These are phyloP conservation scores for Acacia confusa DNA, from an alignment of 306 rosid genomes.

Conservation along the genomic window DNA sequence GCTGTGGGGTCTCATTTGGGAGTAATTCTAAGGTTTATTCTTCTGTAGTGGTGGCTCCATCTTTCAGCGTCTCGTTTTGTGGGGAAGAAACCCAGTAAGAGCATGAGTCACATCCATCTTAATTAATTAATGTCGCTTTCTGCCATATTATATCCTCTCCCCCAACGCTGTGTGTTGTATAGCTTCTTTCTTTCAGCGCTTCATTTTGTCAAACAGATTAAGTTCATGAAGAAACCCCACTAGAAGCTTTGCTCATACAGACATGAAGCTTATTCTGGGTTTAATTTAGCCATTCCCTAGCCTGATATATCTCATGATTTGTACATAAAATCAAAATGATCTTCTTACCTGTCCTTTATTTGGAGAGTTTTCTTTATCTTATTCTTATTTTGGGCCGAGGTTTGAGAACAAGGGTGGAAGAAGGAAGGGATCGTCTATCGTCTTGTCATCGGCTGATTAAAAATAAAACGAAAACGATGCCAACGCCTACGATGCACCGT, in stretches of 20 bases:
- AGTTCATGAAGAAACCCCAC: slow-evolving; percentile 2
- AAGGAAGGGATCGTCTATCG: no score
- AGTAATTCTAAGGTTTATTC: slow-evolving; percentile 85
- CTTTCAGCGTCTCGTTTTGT: slow-evolving; percentile 56
- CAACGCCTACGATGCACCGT: not conserved
- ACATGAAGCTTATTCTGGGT: not conserved
- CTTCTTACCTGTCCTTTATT: not conserved
- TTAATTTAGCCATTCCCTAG: not conserved
- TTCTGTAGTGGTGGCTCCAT: slow-evolving; percentile 92
- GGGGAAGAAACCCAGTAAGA: slow-evolving; percentile 6
- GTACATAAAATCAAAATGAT: not conserved
- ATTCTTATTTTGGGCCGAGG: not conserved
- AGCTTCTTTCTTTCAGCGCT: slow-evolving; percentile 74
- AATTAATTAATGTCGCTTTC: not conserved
- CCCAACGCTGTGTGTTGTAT: slow-evolving; percentile 35
- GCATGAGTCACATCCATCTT: not conserved
- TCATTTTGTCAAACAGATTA: slow-evolving; percentile 29
- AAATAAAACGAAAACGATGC: no score
- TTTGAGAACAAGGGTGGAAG: not conserved
- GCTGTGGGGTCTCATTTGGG: slow-evolving; percentile 53
- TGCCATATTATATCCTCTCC: not conserved
- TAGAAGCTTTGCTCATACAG: not conserved
- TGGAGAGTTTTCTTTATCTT: not conserved
- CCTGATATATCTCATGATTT: not conserved
- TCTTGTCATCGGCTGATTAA: no score